These are phyloP conservation scores for Gardenia jasminoides DNA, from an alignment of 257 asterid genomes.

Conservation along the genomic window DNA sequence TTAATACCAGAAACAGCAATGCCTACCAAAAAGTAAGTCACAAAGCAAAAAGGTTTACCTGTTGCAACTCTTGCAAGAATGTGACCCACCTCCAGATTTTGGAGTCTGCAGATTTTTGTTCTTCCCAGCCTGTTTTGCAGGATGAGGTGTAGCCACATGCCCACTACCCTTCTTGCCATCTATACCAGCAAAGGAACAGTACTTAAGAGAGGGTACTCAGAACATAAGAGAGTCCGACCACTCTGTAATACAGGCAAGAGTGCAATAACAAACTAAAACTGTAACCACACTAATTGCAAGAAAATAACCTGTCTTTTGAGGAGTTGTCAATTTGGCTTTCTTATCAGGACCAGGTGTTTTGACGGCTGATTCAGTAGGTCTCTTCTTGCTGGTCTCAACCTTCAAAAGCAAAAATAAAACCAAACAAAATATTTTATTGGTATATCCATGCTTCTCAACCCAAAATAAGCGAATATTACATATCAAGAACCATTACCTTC, in stretches of 20 bases:
- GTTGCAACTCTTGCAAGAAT: conserved; percentile 62
- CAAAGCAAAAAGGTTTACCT: conserved; percentile 25
- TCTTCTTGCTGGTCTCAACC: conserved; percentile 60
- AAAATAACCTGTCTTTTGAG: conserved; percentile 74
- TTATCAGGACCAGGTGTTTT: conserved; percentile 68
- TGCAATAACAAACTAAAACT: not conserved
- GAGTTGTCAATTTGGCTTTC: conserved; percentile 71
- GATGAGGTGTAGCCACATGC: conserved; percentile 94
- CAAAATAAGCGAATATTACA: not conserved
- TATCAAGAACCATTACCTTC: conserved; percentile 62
- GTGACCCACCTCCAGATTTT: conserved; percentile 49
- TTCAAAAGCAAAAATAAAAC: conserved; percentile 10
- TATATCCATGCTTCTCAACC: not conserved
- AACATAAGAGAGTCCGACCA: not conserved
- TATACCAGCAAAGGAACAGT: conserved; percentile 17
- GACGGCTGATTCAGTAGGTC: conserved; percentile 45
- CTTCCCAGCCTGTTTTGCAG: conserved; percentile 71
- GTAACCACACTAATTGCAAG: not conserved
- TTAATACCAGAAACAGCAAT: not conserved
- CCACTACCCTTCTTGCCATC: conserved; percentile 70
- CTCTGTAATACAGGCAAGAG: not conserved
- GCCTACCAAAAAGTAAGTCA: not conserved
- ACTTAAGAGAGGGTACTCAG: no score
- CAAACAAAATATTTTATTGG: not conserved
- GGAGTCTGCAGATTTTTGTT: conserved; percentile 65